phyloP scores from a whole-genome alignment of 805 yeast genomes.

The Wickerhamomyces tratensis region DNA sequence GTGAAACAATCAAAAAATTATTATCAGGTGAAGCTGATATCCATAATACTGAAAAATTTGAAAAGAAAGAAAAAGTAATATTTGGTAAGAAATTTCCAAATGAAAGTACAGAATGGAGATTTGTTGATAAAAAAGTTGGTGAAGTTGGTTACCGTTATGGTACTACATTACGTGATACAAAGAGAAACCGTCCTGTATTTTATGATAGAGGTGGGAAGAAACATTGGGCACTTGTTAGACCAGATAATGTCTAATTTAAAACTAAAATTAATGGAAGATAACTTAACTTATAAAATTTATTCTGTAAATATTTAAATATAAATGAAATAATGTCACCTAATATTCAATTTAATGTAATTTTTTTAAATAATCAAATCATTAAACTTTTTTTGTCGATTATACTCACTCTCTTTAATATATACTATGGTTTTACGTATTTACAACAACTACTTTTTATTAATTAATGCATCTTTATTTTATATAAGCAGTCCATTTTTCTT shows the following conservation, averaged over 20 bases:
- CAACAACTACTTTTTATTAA: too few relatives aligned
- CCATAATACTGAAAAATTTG: background rate
- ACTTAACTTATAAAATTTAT: too few relatives aligned
- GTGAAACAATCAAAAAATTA: slow-evolving; percentile 60
- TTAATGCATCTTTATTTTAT: too few relatives aligned
- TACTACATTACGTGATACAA: slow-evolving; percentile 78
- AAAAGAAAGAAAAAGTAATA: slow-evolving; percentile 18
- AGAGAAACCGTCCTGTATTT: slow-evolving; percentile 70
- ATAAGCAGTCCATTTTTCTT: too few relatives aligned
- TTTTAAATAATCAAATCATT: too few relatives aligned
- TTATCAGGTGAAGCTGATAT: background rate
- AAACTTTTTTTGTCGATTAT: too few relatives aligned
- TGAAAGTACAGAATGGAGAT: background rate
- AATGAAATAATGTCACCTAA: too few relatives aligned
- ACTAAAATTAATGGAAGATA: too few relatives aligned
- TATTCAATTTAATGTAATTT: too few relatives aligned
- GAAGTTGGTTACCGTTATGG: slow-evolving; percentile 89
- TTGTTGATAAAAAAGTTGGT: slow-evolving; percentile 44
- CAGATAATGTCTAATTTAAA: background rate
- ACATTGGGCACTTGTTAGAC: slow-evolving; percentile 5
- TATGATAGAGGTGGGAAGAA: slow-evolving; percentile 59
- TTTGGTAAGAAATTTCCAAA: background rate
- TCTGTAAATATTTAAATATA: too few relatives aligned
- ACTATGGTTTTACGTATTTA: too few relatives aligned
- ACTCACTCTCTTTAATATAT: too few relatives aligned